Percentiles rank a stretch among this genome's conserved stretches.
Evolutionary conservation across 441 rosid genomes (phyloP).

Genomic region (Breynia disticha): DNA sequence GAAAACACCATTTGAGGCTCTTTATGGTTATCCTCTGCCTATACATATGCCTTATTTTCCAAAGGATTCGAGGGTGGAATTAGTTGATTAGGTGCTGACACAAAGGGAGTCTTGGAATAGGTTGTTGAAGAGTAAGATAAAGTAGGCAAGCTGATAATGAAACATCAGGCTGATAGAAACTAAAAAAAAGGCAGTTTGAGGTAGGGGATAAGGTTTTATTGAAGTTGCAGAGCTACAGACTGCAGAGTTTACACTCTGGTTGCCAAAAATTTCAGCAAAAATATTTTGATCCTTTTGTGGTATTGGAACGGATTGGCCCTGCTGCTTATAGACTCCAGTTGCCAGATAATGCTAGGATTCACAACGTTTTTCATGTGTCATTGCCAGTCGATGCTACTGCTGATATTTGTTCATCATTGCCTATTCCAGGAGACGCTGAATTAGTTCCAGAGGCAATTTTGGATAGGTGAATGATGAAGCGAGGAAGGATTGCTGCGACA

Average conservation of each 20-base stretch:
- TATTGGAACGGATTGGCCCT: neutral
- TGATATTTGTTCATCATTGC: too few species aligned
- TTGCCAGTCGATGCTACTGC: too few species aligned
- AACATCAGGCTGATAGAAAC: neutral
- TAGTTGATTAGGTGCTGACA: neutral
- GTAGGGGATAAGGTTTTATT: neutral
- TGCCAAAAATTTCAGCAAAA: neutral
- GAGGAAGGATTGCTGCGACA: too few species aligned
- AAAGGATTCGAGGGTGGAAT: neutral
- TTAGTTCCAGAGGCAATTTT: too few species aligned
- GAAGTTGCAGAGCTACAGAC: neutral
- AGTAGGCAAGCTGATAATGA: neutral
- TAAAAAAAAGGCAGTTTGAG: neutral
- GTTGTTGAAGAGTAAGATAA: neutral
- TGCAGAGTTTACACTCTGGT: neutral
- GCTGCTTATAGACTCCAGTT: neutral
- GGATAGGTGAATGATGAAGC: too few species aligned
- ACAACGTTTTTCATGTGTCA: too few species aligned
- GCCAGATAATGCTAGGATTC: neutral
- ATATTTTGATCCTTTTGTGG: neutral
- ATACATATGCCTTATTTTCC: neutral
- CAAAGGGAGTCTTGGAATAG: too few species aligned
- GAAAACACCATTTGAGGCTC: too few species aligned
- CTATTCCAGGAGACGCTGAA: too few species aligned
- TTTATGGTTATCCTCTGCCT: slow-evolving; percentile 2